phyloP scores from a whole-genome alignment of 257 asterid genomes.

The Plantago ovata region DNA sequence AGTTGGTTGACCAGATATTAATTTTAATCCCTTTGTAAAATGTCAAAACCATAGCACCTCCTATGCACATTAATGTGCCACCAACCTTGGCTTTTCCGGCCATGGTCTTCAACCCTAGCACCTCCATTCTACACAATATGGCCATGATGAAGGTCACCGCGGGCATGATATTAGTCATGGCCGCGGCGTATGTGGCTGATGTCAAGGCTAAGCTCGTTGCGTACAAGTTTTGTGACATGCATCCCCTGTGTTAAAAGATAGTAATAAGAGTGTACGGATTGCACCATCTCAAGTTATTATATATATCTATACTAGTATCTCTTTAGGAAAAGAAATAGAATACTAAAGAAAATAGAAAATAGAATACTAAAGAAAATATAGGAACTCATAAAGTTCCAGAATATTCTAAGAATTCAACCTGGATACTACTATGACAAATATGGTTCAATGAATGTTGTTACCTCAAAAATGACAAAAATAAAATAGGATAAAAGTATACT shows the following conservation, averaged over 20 bases:
- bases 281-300: too few species aligned
- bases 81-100: slow-evolving; percentile 57
- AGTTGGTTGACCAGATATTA: slow-evolving; percentile 36
- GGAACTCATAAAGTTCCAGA: too few species aligned
- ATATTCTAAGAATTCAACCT: too few species aligned
- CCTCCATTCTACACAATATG: slow-evolving; percentile 57
- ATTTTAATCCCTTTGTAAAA: slow-evolving; percentile 51
- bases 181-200: slow-evolving; percentile 56
- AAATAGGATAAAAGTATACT: too few species aligned
- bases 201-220: slow-evolving; percentile 48
- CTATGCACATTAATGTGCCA: slow-evolving; percentile 56
- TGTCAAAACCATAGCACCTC: slow-evolving; percentile 77
- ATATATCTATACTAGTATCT: too few species aligned
- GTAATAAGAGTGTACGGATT: background rate
- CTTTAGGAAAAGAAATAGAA: too few species aligned
- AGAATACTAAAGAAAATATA: too few species aligned
- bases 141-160: slow-evolving; percentile 55
- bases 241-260: slow-evolving; percentile 35
- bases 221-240: slow-evolving; percentile 53
- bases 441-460: too few species aligned
- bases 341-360: too few species aligned
- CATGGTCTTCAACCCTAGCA: slow-evolving; percentile 33
- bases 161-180: slow-evolving; percentile 53
- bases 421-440: too few species aligned
- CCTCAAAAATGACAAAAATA: too few species aligned